Evolutionary conservation across 2,329 filamentous ascomycete species (phyloP).

Genomic region (Fusarium sarcochroum): DNA sequence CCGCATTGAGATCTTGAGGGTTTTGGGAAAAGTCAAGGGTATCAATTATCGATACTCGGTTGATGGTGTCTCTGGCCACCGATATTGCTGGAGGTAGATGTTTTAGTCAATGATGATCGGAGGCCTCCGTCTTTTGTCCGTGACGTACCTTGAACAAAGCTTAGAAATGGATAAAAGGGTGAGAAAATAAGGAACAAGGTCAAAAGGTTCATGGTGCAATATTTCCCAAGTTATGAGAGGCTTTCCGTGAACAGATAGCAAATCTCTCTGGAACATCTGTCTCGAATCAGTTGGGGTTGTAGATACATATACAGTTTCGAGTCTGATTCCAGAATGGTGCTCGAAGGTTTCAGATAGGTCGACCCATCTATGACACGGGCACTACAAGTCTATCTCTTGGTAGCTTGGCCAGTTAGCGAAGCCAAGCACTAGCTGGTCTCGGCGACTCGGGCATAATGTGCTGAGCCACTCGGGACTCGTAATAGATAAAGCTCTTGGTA

Average conservation of each 20-base stretch:
- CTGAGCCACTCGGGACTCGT: slow-evolving; percentile 38
- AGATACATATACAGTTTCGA: slow-evolving; percentile 12
- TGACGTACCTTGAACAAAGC: slow-evolving; percentile 20
- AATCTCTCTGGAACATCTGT: not conserved
- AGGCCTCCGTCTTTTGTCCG: accelerated
- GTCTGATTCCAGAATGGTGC: not conserved
- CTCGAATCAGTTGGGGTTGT: not conserved
- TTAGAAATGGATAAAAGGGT: not conserved
- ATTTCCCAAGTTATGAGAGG: not conserved
- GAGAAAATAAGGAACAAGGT: slow-evolving; percentile 12
- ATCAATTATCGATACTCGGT: slow-evolving; percentile 21
- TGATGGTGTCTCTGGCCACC: slow-evolving; percentile 3
- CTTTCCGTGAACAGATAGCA: not conserved
- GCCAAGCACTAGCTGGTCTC: slow-evolving; percentile 16
- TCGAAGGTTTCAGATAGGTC: slow-evolving; percentile 1
- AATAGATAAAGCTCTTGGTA: slow-evolving; percentile 5
- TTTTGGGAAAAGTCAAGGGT: slow-evolving; percentile 18
- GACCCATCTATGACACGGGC: slow-evolving; percentile 28
- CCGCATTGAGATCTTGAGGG: slow-evolving; percentile 4
- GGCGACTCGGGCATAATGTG: slow-evolving; percentile 27
- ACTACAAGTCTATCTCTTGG: not conserved
- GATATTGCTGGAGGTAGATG: slow-evolving; percentile 14
- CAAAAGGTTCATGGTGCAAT: slow-evolving; percentile 23
- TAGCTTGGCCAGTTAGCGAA: slow-evolving; percentile 28
- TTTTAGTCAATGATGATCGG: slow-evolving; percentile 6